Conservation (phyloP, 345 rosid species). For the Cochlearia excelsa region DNA sequence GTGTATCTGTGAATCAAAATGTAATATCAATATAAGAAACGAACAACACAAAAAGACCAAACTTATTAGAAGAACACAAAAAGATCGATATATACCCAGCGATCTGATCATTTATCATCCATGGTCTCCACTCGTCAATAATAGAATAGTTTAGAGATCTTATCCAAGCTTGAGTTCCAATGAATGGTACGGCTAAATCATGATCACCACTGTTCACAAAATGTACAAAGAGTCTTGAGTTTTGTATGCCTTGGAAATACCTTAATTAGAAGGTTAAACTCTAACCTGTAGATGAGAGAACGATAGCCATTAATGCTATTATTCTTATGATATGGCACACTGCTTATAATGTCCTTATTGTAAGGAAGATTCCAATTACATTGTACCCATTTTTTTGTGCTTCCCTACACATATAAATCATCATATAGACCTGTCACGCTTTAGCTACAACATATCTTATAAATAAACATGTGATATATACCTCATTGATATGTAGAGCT, state of each 20-base stretch:
- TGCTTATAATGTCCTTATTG: constrained; percentile 10
- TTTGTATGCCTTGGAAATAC: background rate
- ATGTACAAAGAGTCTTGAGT: background rate
- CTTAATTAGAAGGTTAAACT: background rate
- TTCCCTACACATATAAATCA: background rate
- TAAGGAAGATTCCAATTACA: background rate
- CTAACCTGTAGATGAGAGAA: constrained; percentile 31
- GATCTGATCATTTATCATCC: constrained; percentile 49
- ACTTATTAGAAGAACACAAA: too few species aligned
- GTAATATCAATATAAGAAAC: too few species aligned
- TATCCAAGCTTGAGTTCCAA: constrained; percentile 69
- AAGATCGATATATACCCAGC: constrained; percentile 40
- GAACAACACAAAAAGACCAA: too few species aligned
- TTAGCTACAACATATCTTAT: too few species aligned
- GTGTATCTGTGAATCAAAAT: constrained; percentile 42
- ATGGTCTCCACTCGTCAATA: constrained; percentile 57
- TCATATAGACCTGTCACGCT: too few species aligned
- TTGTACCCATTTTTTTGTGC: constrained; percentile 24
- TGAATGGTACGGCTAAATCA: constrained; percentile 44
- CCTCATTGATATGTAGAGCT: constrained; percentile 28
- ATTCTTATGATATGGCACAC: constrained; percentile 30
- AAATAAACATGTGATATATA: background rate
- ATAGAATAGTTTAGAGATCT: constrained; percentile 50
- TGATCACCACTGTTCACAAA: constrained; percentile 54
- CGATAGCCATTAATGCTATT: constrained; percentile 29